These are phyloP conservation scores for Coleophoma eucalyptorum DNA, from an alignment of 2,329 filamentous ascomycete species.

Conservation along the genomic window DNA sequence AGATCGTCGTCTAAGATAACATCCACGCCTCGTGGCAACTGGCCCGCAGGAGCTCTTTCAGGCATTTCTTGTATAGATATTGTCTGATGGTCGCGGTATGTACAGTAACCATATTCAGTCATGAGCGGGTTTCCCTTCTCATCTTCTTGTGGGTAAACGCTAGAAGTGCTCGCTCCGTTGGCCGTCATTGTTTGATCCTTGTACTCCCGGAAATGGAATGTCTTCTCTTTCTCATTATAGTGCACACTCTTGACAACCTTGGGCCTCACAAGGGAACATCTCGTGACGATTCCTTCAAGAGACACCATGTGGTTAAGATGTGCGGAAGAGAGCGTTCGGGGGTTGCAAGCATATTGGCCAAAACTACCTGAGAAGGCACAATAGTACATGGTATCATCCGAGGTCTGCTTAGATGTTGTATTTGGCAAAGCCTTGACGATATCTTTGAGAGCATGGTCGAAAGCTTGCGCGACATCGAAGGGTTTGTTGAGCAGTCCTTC, in stretches of 20 bases:
- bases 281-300: conserved; percentile 94
- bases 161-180: conserved; percentile 81
- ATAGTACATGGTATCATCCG: conserved; percentile 83
- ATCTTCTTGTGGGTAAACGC: conserved; percentile 91
- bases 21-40: conserved; percentile 91
- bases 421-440: conserved; percentile 78
- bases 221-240: conserved; percentile 82
- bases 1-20: conserved; percentile 96
- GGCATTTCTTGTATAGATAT: conserved; percentile 99
- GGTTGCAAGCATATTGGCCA: conserved; percentile 91
- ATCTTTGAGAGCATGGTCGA: conserved; percentile 86
- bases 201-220: conserved; percentile 88
- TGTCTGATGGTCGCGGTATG: conserved; percentile 94
- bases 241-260: conserved; percentile 99
- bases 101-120: conserved; percentile 95
- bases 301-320: conserved; percentile 97
- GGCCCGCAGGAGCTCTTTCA: conserved; percentile 89
- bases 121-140: conserved; percentile 87
- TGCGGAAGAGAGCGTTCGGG: conserved; percentile 81
- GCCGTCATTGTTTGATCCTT: conserved; percentile 94
- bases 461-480: conserved; percentile 84
- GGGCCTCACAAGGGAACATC: conserved; percentile 89
- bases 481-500: conserved; percentile 75
- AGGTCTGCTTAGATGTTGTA: conserved; percentile 70
- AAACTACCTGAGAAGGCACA: conserved; percentile 97